Conservation (phyloP, 345 rosid species). For the Combretum micranthum region DNA sequence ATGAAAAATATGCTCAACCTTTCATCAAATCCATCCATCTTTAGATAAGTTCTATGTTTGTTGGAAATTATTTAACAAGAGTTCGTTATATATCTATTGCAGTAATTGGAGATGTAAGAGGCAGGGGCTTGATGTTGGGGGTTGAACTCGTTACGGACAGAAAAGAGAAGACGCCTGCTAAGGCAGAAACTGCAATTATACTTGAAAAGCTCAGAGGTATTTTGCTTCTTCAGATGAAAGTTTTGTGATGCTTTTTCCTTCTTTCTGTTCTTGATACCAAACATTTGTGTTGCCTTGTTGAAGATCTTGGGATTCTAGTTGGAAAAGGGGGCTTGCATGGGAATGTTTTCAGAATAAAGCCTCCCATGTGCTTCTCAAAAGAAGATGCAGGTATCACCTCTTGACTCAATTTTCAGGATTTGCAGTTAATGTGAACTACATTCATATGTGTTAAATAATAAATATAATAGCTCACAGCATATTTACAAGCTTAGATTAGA, state of each 20-base stretch:
- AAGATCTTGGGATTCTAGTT: slow-evolving; percentile 70
- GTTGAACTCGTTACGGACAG: slow-evolving; percentile 75
- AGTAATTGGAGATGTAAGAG: slow-evolving; percentile 93
- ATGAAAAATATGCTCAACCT: too few species aligned
- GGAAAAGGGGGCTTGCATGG: slow-evolving; percentile 96
- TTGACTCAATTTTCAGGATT: neutral
- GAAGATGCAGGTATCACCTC: slow-evolving; percentile 74
- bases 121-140: slow-evolving; percentile 88
- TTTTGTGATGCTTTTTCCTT: neutral
- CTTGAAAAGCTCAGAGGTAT: slow-evolving; percentile 86
- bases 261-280: neutral
- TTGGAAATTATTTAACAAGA: too few species aligned
- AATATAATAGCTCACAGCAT: too few species aligned
- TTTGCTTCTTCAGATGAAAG: too few species aligned
- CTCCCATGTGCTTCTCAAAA: slow-evolving; percentile 92
- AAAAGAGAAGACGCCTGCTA: slow-evolving; percentile 80
- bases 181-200: slow-evolving; percentile 64
- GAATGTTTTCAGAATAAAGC: slow-evolving; percentile 81
- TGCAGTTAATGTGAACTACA: too few species aligned
- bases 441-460: too few species aligned
- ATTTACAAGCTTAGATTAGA: too few species aligned
- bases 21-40: too few species aligned
- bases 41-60: too few species aligned
- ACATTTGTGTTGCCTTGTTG: slow-evolving; percentile 10
- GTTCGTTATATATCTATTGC: slow-evolving; percentile 10